Base-by-base conservation (phyloP, 164 flowering plant species). In the Aristolochia fimbriata region DNA sequence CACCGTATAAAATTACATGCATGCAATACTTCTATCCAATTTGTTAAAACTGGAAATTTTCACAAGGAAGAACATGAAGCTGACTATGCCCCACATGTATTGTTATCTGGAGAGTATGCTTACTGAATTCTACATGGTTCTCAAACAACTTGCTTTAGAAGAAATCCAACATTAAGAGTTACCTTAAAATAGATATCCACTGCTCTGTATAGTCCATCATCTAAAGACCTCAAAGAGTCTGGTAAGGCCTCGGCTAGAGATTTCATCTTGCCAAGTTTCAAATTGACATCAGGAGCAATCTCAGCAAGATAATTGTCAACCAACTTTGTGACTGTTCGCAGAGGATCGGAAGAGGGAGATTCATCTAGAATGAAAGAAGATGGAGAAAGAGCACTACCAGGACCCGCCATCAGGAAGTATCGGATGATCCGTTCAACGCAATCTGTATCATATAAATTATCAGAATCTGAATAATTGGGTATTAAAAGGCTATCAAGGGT, bases 171-270 rank as follows among this genome's bases (percentile, higher is more conserved):
- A 10, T 37, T 37, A 2, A 37, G 43, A 37, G 10, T 55, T 58
- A 92, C 98, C 97, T 93, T 87, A 65, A 87, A 76, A 74, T 85
- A 93, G 63, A 90, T 84, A 65, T 93, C 98, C 49, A 93, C 51
- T n/a, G 96, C 93, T 68, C 98, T 77, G 73, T 93, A 93, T 4
- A 93, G 67, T 58, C 98, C 98, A 66, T 93, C 98, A 72, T 87
- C 86, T 65, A 87, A 83, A 63, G 81, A 60, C 75, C 98, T 84
- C 24, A 96, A 84, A 65, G 77, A 79, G 51, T 84, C 92, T 25
- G 98, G 97, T 60, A 93, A 79, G 31, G 85, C 86, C 64, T 74
- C 90, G 2, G 86, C 90, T 72, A 93, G 88, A 43, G 85, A 70
- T 4, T 78, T 79, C 48, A 93, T 45, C 71, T 84, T 90, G 52